Evolutionary conservation across 805 yeast genomes (phyloP).

Genomic region (Metschnikowia amazonensis): DNA sequence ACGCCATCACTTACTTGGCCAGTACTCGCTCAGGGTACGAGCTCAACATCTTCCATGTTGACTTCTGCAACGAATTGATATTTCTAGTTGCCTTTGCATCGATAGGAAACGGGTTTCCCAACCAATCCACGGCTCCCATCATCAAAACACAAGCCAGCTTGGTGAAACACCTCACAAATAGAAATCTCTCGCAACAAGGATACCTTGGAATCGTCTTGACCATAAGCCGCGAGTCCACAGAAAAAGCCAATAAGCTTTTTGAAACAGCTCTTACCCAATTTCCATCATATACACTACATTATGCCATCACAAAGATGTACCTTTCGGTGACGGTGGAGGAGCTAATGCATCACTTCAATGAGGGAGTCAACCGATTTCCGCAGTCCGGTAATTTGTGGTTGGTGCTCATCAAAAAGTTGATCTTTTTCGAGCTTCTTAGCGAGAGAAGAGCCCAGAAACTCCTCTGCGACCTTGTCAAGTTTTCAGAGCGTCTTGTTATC

Average conservation of each 20-base stretch:
- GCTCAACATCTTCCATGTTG: slow-evolving; percentile 15
- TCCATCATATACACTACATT: slow-evolving; percentile 23
- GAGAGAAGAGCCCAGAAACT: slow-evolving; percentile 26
- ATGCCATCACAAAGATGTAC: slow-evolving; percentile 24
- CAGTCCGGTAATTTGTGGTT: slow-evolving; percentile 34
- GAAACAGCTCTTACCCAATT: slow-evolving; percentile 25
- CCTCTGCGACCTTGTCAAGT: slow-evolving; percentile 23
- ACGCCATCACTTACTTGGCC: slow-evolving; percentile 16
- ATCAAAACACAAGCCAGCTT: slow-evolving; percentile 29
- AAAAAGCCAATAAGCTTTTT: slow-evolving; percentile 27
- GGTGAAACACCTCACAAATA: slow-evolving; percentile 20
- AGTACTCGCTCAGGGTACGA: slow-evolving; percentile 21
- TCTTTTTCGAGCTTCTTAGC: slow-evolving; percentile 31
- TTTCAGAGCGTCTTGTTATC: slow-evolving; percentile 22
- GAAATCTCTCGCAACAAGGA: slow-evolving; percentile 26
- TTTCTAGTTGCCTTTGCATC: slow-evolving; percentile 23
- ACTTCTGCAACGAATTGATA: slow-evolving; percentile 19
- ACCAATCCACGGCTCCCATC: slow-evolving; percentile 10
- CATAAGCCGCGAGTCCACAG: slow-evolving; percentile 21
- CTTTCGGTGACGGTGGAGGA: slow-evolving; percentile 34
- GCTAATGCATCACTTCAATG: slow-evolving; percentile 33
- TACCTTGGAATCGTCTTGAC: slow-evolving; percentile 37
- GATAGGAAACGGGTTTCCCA: slow-evolving; percentile 8
- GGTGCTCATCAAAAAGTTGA: slow-evolving; percentile 30
- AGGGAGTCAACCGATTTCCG: slow-evolving; percentile 21